phyloP scores from a whole-genome alignment of 805 yeast species.

The Naumovozyma baii region DNA sequence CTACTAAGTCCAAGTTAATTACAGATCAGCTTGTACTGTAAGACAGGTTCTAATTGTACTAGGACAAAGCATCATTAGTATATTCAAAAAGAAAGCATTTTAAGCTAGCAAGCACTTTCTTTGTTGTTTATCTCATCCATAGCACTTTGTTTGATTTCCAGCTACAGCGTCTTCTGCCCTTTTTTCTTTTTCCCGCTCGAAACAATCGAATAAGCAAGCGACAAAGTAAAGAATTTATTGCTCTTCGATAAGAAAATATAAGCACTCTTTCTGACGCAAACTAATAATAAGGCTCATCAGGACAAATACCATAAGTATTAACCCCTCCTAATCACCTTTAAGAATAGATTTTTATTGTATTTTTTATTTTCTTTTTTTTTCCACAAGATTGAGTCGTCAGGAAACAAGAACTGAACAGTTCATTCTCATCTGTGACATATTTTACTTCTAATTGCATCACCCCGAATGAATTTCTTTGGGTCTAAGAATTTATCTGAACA shows the following conservation, averaged over 20 bases:
- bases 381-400: too few species aligned
- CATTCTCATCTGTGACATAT: not conserved
- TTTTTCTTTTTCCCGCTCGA: not conserved
- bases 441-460: not conserved
- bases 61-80: too few species aligned
- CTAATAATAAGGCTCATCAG: not conserved
- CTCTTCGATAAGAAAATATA: not conserved
- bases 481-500: slow-evolving; percentile 9
- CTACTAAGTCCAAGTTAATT: too few species aligned
- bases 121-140: not conserved
- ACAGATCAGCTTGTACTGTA: too few species aligned
- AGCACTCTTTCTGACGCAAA: not conserved
- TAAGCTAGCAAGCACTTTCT: too few species aligned
- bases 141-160: not conserved
- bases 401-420: too few species aligned
- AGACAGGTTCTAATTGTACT: too few species aligned
- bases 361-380: too few species aligned
- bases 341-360: not conserved
- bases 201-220: not conserved
- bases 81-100: too few species aligned
- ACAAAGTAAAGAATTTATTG: not conserved
- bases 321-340: too few species aligned
- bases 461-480: slow-evolving; percentile 25
- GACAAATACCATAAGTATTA: not conserved
- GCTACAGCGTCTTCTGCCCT: not conserved